phyloP scores from a whole-genome alignment of 257 asterid species.

The Nicotiana sylvestris region DNA sequence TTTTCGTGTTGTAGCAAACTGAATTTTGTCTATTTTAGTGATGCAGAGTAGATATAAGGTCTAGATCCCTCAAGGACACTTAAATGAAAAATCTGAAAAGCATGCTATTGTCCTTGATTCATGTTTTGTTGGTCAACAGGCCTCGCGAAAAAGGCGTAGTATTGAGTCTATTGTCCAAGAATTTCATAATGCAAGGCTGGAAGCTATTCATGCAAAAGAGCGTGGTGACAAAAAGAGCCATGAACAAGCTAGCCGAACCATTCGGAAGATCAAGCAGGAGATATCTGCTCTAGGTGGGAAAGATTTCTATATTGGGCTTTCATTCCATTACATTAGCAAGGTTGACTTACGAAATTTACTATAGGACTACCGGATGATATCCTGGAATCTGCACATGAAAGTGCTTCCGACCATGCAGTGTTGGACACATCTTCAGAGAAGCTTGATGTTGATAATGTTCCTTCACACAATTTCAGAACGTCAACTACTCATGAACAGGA shows the following conservation, averaged over 20 bases:
- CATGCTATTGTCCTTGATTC: neutral
- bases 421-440: slow-evolving; percentile 36
- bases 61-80: neutral
- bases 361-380: slow-evolving; percentile 74
- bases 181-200: slow-evolving; percentile 75
- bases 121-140: slow-evolving; percentile 38
- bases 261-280: slow-evolving; percentile 80
- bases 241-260: slow-evolving; percentile 64
- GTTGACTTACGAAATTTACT: slow-evolving; percentile 19
- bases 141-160: slow-evolving; percentile 48
- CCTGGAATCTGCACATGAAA: slow-evolving; percentile 62
- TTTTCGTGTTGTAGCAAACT: neutral
- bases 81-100: neutral
- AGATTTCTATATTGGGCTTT: slow-evolving; percentile 18
- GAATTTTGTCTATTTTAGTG: neutral
- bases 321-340: neutral
- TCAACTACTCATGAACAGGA: slow-evolving; percentile 22
- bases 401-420: slow-evolving; percentile 37
- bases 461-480: slow-evolving; percentile 24
- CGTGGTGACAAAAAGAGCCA: slow-evolving; percentile 76
- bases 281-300: slow-evolving; percentile 71
- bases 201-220: slow-evolving; percentile 80
- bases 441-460: slow-evolving; percentile 28
- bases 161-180: slow-evolving; percentile 62
- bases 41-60: neutral